phyloP scores from a whole-genome alignment of 495 filamentous ascomycete genomes.

The Penicillium bovifimosum region DNA sequence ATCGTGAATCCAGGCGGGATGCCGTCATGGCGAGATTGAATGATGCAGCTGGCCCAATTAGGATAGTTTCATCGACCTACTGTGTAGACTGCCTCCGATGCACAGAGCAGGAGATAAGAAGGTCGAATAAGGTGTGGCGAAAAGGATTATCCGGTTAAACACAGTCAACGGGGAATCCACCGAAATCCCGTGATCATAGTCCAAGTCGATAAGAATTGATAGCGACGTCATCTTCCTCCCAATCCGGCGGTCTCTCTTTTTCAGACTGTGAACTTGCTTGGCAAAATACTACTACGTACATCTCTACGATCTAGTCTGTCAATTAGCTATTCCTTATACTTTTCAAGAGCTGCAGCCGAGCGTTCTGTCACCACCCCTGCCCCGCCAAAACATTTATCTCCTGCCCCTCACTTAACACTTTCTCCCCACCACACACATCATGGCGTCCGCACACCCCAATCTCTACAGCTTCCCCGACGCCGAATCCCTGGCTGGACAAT shows the following conservation, averaged over 20 bases:
- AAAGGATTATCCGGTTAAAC: not conserved
- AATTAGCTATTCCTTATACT: not conserved
- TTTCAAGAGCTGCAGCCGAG: not conserved
- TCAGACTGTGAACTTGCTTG: not conserved
- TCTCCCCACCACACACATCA: conserved; percentile 16
- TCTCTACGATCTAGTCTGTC: not conserved
- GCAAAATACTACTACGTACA: not conserved
- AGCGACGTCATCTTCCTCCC: conserved; percentile 2
- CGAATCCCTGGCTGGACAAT: conserved; percentile 62
- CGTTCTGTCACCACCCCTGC: not conserved
- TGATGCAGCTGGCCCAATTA: conserved; percentile 11
- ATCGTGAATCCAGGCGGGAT: not conserved
- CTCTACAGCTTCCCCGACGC: conserved; percentile 73
- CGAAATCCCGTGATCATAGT: not conserved
- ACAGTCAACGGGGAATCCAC: not conserved
- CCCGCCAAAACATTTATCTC: conserved; percentile 1
- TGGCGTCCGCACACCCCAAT: conserved; percentile 57
- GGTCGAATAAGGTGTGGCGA: conserved; percentile 12
- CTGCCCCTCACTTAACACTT: conserved; percentile 2
- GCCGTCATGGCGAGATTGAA: conserved; percentile 9
- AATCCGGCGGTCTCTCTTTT: not conserved
- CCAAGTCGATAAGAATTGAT: not conserved
- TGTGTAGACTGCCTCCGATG: not conserved
- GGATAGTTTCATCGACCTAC: not conserved
- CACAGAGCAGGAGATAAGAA: not conserved